Conservation (phyloP, 495 filamentous ascomycete genomes). For the Bacidia gigantensis region DNA sequence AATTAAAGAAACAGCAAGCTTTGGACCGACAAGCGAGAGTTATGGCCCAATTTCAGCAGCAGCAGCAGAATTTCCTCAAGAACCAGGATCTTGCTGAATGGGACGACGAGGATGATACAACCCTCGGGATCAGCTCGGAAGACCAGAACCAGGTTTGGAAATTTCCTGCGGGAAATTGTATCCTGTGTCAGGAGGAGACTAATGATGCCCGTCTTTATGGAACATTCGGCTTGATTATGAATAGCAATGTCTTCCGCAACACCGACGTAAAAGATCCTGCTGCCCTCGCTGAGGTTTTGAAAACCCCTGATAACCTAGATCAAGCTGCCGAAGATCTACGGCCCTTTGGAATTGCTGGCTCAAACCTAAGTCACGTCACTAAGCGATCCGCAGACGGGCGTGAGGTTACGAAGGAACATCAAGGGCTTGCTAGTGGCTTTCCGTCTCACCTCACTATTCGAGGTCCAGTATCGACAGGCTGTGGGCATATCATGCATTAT, state of each 20-base stretch:
- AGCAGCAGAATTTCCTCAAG: slow-evolving; percentile 86
- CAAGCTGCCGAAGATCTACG: slow-evolving; percentile 65
- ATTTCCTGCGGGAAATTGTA: slow-evolving; percentile 89
- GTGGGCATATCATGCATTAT: slow-evolving; percentile 98
- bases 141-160: slow-evolving; percentile 69
- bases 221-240: slow-evolving; percentile 75
- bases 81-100: slow-evolving; percentile 75
- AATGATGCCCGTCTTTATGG: slow-evolving; percentile 81
- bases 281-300: slow-evolving; percentile 68
- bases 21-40: slow-evolving; percentile 77
- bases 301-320: slow-evolving; percentile 68
- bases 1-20: slow-evolving; percentile 81
- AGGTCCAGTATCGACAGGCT: slow-evolving; percentile 83
- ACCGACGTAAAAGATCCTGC: slow-evolving; percentile 70
- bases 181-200: slow-evolving; percentile 91
- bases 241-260: slow-evolving; percentile 76
- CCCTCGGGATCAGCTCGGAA: slow-evolving; percentile 36
- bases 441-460: slow-evolving; percentile 46
- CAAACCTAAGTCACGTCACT: slow-evolving; percentile 63
- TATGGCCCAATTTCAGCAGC: slow-evolving; percentile 94
- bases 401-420: slow-evolving; percentile 55
- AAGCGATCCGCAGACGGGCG: slow-evolving; percentile 61
- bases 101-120: slow-evolving; percentile 59
- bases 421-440: slow-evolving; percentile 82
- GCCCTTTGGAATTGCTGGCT: slow-evolving; percentile 78